Evolutionary conservation across 2,329 filamentous ascomycete species (phyloP), one percentile per base, ranked within the genome.

Genomic region (Sporothrix variecibatus): DNA sequence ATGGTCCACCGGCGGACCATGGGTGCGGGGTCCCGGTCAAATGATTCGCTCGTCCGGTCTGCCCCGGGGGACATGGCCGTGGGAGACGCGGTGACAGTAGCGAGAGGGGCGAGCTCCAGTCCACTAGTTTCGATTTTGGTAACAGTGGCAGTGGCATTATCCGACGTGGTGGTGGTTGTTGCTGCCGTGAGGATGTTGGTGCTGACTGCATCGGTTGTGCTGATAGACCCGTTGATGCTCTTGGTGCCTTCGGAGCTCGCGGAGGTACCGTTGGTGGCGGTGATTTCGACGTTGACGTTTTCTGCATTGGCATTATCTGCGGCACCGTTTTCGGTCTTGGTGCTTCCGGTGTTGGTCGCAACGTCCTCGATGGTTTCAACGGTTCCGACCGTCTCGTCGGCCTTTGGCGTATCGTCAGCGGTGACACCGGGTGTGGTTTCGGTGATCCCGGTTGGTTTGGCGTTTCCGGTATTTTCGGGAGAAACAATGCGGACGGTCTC

Each of bases 1-100:
- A 75, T 74, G 38, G 82, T 84, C 82, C 81, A 83, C 51, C 82
- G 80, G 38, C 82, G 78, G 56, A 81, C 79, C 51, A 84, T 51
- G 34, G 80, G 80, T 2, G 78, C 71, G n/a, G 74, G 72, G n/a
- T 75, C 74, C 0, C 43, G 65, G 12, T 79, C 77, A 40, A 75
- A 56, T 51, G 71, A 34, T 20, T 77, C 75, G 51, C 56, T 68
- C 2, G 15, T 56, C 3, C n/a, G 51, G 17, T 71, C 72, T 34
- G n/a, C 60, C 15, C n/a, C 17, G 8, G 67, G 43, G 2, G 62
- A 34, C 5, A 68, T 34, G 26, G 62, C 7, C 1, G 34, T 56
- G 9, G 73, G 43, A 2, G 53, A 62, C 5, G 65, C 8, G 7
- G 69, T 71, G 15, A 71, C 11, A 31, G 34, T 9, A n/a, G 53